Evolutionary conservation across 495 filamentous ascomycete genomes (phyloP).

Genomic region (Aspergillus wentii): DNA sequence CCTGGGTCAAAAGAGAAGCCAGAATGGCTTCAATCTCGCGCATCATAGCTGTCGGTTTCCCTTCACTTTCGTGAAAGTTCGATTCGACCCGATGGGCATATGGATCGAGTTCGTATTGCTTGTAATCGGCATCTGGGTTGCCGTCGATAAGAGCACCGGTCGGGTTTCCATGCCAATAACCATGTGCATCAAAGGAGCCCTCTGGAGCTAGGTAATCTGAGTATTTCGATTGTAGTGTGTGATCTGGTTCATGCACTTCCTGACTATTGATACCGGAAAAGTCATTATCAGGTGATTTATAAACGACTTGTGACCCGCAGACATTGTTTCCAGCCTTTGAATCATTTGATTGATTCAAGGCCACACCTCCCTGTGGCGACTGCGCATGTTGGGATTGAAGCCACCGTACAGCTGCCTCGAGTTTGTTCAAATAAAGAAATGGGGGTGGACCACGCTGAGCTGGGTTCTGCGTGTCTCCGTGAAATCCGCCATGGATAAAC

Average conservation of each 20-base stretch:
- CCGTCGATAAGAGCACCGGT: slow-evolving; percentile 27
- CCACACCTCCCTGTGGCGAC: neutral
- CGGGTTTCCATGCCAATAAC: slow-evolving; percentile 23
- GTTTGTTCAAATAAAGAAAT: slow-evolving; percentile 37
- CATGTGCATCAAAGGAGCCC: slow-evolving; percentile 31
- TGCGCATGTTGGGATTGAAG: slow-evolving; percentile 27
- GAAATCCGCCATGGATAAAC: slow-evolving; percentile 59
- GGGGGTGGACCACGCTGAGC: slow-evolving; percentile 39
- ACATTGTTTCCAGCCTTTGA: slow-evolving; percentile 8
- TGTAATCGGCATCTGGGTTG: slow-evolving; percentile 40
- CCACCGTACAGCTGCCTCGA: slow-evolving; percentile 35
- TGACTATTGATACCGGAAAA: slow-evolving; percentile 18
- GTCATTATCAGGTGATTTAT: slow-evolving; percentile 26
- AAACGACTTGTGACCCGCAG: slow-evolving; percentile 30
- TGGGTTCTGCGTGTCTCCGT: slow-evolving; percentile 37
- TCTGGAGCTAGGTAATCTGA: slow-evolving; percentile 33
- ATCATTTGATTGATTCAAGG: slow-evolving; percentile 6
- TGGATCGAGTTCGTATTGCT: slow-evolving; percentile 38
- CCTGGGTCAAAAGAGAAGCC: slow-evolving; percentile 72
- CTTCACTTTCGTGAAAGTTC: slow-evolving; percentile 20
- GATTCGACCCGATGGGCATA: slow-evolving; percentile 19
- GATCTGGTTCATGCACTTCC: slow-evolving; percentile 8
- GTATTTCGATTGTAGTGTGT: slow-evolving; percentile 21
- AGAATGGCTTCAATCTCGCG: slow-evolving; percentile 74
- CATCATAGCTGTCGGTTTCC: slow-evolving; percentile 48